Conservation (phyloP, 306 rosid species). For the Prunus davidiana region DNA sequence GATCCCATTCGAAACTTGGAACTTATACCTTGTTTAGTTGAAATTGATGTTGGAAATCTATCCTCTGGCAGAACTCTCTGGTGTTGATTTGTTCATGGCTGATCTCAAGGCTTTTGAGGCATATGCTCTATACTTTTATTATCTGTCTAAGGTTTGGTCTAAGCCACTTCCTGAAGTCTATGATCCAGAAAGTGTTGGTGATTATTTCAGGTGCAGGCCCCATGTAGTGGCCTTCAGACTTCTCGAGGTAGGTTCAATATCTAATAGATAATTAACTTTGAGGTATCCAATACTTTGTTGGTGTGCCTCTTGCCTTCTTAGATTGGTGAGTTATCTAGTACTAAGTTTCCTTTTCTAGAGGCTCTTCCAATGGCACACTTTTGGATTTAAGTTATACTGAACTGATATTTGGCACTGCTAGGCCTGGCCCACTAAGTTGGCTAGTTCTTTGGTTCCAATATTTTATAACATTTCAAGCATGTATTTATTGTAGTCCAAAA, state of each 20-base stretch:
- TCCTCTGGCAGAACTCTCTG: constrained; percentile 57
- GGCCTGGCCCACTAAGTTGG: background rate
- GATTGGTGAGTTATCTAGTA: background rate
- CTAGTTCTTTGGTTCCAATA: background rate
- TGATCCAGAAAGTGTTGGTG: constrained; percentile 68
- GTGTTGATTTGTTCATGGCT: constrained; percentile 70
- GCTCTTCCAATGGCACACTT: background rate
- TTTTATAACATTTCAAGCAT: background rate
- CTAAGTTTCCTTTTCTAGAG: background rate
- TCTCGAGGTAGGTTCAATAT: constrained; percentile 59
- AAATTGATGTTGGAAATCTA: constrained; percentile 7
- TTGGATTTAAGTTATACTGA: background rate
- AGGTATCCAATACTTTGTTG: background rate
- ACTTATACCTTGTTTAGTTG: background rate
- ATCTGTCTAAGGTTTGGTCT: constrained; percentile 71
- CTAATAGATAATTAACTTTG: background rate
- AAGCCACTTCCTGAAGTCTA: constrained; percentile 89
- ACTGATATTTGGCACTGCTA: background rate
- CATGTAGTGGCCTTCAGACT: constrained; percentile 76
- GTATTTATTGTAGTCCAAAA: background rate
- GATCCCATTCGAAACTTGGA: background rate
- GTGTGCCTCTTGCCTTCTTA: constrained; percentile 1
- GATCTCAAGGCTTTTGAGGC: constrained; percentile 87
- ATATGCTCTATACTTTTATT: constrained; percentile 65
- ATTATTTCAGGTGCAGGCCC: constrained; percentile 75